These are phyloP conservation scores for Teratosphaeria pseudoeucalypti DNA, from an alignment of 2,329 filamentous ascomycete genomes.

Conservation along the genomic window DNA sequence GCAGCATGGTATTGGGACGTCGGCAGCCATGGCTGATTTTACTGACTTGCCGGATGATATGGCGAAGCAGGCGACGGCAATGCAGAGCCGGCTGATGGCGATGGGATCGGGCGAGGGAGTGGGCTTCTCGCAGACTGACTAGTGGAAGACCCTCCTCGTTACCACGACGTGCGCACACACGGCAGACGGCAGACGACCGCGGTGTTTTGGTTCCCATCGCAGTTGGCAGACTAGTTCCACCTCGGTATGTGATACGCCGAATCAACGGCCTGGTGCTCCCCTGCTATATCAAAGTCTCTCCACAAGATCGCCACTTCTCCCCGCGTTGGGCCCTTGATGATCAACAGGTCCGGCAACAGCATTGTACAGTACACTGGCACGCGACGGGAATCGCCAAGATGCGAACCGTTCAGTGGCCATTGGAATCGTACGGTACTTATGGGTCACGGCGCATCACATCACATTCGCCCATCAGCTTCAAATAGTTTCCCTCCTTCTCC, in stretches of 20 bases:
- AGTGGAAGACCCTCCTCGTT: neutral
- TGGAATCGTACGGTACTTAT: neutral
- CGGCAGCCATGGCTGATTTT: constrained; percentile 53
- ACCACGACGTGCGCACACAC: too few relatives aligned
- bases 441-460: neutral
- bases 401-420: neutral
- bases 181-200: too few relatives aligned
- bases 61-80: constrained; percentile 45
- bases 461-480: neutral
- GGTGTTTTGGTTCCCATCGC: too few relatives aligned
- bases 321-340: neutral
- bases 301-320: neutral
- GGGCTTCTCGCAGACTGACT: constrained; percentile 52
- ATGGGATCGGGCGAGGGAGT: constrained; percentile 54
- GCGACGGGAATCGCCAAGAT: neutral
- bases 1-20: constrained; percentile 61
- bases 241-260: neutral
- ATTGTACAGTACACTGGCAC: neutral
- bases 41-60: constrained; percentile 31
- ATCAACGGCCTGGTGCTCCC: neutral
- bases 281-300: neutral
- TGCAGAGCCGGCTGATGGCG: constrained; percentile 52
- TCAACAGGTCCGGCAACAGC: neutral
- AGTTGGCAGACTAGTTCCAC: neutral
- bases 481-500: neutral